Base-by-base conservation (phyloP, 2,329 filamentous ascomycete genomes). In the Neonectria ditissima region DNA sequence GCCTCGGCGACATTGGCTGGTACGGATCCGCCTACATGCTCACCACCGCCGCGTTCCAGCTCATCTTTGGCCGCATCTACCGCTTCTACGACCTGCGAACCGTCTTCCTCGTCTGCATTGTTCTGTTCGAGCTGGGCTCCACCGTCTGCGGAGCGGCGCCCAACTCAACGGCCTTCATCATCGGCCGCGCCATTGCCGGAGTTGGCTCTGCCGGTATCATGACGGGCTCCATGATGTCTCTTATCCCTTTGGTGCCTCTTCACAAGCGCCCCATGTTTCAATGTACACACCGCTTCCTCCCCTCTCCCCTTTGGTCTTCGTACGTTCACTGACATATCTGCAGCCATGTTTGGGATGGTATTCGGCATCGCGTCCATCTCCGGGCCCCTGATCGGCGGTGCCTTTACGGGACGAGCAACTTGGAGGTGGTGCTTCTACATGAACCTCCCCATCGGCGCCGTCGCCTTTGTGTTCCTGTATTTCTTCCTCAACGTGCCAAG, bases 21-120 rank as follows among this genome's bases (percentile, higher is more conserved):
- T 90, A 90, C 73, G 87, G 85, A 5, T 86, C 85, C 39, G 83
- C 86, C 1, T 88, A 89, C 73, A 85, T 89, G 80, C 78, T 90
- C 66, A 88, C 87, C 13, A 86, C 85, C 2, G 82, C 85, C 7
- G 84, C 84, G n/a, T 79, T 76, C 20, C 83, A 86, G 69, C 78
- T 86, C 4, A 70, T 86, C 9, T 87, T 84, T 70, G 85, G 86
- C 7, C 80, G 84, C 41, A 79, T 87, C 41, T 88, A 86, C 73
- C 82, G 81, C 65, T 85, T 85, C 66, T 87, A 86, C 67, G 79
- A 82, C 59, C 77, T 84, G 65, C 83, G 85, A 61, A 80, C 77
- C 77, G 74, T 75, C 2, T 86, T 87, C 59, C 72, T 88, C 16
- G 59, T 68, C 6, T 81, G 78, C 57, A 80, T 87, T n/a, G 58